Percentiles rank a stretch among this genome's conserved stretches.
Evolutionary conservation across 176 grass and related monocot species (phyloP).

Genomic region (Aegilops tauschii): DNA sequence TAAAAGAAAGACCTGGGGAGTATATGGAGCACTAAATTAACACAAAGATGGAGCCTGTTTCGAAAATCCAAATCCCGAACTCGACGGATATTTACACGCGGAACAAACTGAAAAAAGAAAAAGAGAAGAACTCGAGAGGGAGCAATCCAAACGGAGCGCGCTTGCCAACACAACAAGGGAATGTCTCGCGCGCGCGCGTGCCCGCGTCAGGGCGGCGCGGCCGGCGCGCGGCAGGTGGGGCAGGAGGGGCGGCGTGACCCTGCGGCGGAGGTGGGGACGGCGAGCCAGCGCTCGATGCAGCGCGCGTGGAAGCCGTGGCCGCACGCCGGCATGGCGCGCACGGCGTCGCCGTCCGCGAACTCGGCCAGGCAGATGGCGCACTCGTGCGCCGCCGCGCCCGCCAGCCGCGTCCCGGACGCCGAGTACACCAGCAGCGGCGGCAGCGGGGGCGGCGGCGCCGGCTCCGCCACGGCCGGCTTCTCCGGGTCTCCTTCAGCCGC

Average conservation of each 20-base stretch:
- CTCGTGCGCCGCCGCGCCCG: conserved; percentile 35
- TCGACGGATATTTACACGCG: no score
- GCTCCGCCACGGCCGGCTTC: conserved; percentile 2
- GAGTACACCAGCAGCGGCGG: conserved; percentile 33
- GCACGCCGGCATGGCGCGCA: conserved; percentile 44
- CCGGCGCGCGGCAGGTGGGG: conserved; percentile 48
- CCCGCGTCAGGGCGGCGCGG: neutral
- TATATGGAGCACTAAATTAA: no score
- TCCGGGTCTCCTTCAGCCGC: conserved; percentile 10
- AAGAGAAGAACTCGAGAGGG: no score
- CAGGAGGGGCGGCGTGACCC: conserved; percentile 19
- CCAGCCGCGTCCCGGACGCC: conserved; percentile 35
- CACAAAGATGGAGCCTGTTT: no score
- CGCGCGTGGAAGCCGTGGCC: conserved; percentile 45
- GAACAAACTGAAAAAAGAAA: no score
- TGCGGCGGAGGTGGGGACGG: neutral
- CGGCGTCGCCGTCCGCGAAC: conserved; percentile 62
- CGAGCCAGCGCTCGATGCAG: conserved; percentile 61
- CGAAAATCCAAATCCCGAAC: no score
- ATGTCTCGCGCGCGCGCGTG: no score
- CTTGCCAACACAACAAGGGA: no score
- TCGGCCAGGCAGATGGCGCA: conserved; percentile 64
- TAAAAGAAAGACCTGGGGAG: no score
- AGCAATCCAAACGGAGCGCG: no score
- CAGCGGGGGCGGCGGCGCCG: neutral